These are phyloP conservation scores for Hibiscus mutabilis DNA, from an alignment of 345 rosid species.

Conservation along the genomic window DNA sequence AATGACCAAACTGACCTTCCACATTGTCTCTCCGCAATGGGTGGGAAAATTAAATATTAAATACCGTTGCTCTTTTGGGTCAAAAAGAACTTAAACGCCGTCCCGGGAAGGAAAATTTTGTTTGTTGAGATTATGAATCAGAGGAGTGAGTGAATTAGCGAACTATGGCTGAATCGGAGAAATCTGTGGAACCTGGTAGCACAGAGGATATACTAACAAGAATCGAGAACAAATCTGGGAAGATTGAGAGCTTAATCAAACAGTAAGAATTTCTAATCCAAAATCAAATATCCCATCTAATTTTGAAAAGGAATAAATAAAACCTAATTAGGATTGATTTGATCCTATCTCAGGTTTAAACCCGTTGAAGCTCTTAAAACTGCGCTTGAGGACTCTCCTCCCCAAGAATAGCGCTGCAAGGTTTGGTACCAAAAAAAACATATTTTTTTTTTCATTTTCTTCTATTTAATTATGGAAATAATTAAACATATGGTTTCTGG, in stretches of 20 bases:
- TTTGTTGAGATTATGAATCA: not conserved
- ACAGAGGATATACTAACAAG: conserved; percentile 81
- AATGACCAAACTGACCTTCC: conserved; percentile 36
- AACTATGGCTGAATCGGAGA: conserved; percentile 42
- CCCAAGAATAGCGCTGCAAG: conserved; percentile 91
- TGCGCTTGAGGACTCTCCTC: conserved; percentile 83
- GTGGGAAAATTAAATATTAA: not conserved
- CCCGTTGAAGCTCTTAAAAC: conserved; percentile 85
- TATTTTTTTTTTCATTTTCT: not conserved
- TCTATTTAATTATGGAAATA: no score
- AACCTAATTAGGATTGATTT: conserved; percentile 5
- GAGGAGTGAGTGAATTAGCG: not conserved
- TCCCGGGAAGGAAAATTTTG: not conserved
- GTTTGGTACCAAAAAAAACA: conserved; percentile 14
- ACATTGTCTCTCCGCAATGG: not conserved
- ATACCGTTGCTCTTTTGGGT: not conserved
- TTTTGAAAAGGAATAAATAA: not conserved
- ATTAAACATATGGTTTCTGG: not conserved
- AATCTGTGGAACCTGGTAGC: conserved; percentile 65
- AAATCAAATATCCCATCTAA: not conserved
- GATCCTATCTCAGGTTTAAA: conserved; percentile 27
- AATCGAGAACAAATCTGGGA: conserved; percentile 78
- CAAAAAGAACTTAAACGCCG: not conserved
- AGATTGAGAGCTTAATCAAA: conserved; percentile 84
- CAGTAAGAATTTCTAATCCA: conserved; percentile 29